Base-by-base conservation (phyloP, 108 stramenopile genomes). In the Discostella pseudostelligera region DNA sequence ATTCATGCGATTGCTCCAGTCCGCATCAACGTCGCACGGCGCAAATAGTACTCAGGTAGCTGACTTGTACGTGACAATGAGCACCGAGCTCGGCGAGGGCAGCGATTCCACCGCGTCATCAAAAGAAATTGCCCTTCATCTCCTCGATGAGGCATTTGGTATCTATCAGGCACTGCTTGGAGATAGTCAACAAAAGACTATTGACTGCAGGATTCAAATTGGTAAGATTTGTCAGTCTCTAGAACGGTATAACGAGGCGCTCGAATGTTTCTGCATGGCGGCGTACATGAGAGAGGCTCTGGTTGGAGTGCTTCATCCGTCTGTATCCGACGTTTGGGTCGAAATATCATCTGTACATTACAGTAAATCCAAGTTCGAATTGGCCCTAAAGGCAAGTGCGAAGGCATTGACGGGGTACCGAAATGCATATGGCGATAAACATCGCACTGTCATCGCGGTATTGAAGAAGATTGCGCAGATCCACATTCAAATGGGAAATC, bases 221-320 rank as follows among this genome's bases (percentile, higher is more conserved):
- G 75, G 75, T 10, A 37, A 44, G 24, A 44, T 22, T 40, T 43
- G 51, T 21, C 48, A 47, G 44, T 55, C 75, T 37, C 54, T 63
- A 19, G 70, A 71, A 43, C 60, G 70, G 42, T 56, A 81, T 55
- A 70, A 77, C 62, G 71, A 77, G 26, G 75, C 69, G 25, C 42
- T 70, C 29, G 74, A 81, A 17, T 67, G 56, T 54, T 66, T 65
- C 32, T 78, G 76, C 45, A 72, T 72, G 55, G 72, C 79, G 1
- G 80, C 78, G 3, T 78, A 74, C 77, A 83, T 83, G 66, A 62
- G 67, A 66, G 75, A 76, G 56, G 75, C 75, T 29, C 62, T 76
- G 25, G 56, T 76, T 53, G 75, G 75, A 21, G 67, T 68, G 54
- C 46, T 59, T 17, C 67, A 76, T 62, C 75, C 49, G 36, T 62